phyloP scores from a whole-genome alignment of 768 basidiomycete genomes.

The Chalciporus piperatus region DNA sequence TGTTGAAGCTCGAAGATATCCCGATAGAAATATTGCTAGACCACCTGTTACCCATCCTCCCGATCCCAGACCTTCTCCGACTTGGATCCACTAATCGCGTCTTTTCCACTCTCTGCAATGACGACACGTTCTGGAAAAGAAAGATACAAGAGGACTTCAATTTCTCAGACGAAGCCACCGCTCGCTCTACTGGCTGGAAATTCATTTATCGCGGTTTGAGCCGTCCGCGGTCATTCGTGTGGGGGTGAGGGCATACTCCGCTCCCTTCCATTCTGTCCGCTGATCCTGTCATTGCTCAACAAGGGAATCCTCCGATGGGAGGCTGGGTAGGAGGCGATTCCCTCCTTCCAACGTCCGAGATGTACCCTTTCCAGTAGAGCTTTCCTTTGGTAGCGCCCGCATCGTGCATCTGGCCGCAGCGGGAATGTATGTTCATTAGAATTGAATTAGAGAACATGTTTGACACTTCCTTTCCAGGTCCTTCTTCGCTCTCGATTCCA shows the following conservation, averaged over 20 bases:
- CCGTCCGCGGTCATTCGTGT: slow-evolving; percentile 48
- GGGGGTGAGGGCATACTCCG: slow-evolving; percentile 50
- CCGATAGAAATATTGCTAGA: slow-evolving; percentile 81
- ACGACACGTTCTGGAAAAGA: slow-evolving; percentile 79
- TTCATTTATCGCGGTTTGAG: slow-evolving; percentile 71
- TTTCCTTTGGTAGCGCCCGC: slow-evolving; percentile 53
- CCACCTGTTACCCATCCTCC: slow-evolving; percentile 58
- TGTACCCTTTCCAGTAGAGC: slow-evolving; percentile 63
- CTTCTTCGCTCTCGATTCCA: slow-evolving; percentile 80
- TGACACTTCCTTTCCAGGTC: slow-evolving; percentile 50
- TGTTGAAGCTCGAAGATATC: slow-evolving; percentile 47
- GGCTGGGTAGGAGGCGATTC: slow-evolving; percentile 53
- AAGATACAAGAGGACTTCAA: slow-evolving; percentile 72
- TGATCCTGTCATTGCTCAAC: slow-evolving; percentile 3
- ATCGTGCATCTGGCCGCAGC: slow-evolving; percentile 76
- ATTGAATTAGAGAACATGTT: slow-evolving; percentile 3
- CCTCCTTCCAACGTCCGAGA: slow-evolving; percentile 35
- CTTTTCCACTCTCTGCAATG: slow-evolving; percentile 58
- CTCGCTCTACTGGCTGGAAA: slow-evolving; percentile 76
- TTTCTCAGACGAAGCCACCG: slow-evolving; percentile 68
- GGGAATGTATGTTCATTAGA: slow-evolving; percentile 60
- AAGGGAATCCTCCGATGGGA: slow-evolving; percentile 60
- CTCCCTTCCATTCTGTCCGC: background rate
- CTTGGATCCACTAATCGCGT: slow-evolving; percentile 63
- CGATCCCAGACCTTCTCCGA: slow-evolving; percentile 51